Base-by-base conservation (phyloP, 805 yeast genomes). In the Zygosaccharomyces kombuchaensis region DNA sequence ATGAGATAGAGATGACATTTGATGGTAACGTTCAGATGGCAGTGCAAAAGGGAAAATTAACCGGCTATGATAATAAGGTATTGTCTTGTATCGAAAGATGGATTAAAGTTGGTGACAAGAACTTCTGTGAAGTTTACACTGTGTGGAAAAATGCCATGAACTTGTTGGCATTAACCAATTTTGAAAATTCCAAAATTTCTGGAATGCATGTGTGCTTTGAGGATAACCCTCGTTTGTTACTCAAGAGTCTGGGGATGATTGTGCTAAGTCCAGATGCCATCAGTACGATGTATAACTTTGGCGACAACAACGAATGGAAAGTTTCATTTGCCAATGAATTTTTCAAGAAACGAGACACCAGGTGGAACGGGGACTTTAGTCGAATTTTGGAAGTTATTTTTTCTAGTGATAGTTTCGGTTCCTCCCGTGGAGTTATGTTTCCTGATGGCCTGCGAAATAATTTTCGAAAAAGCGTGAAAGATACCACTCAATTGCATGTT, bases 351-450 rank as follows among this genome's bases (percentile, higher is more conserved):
- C n/a, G 25, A 25, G 19, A 40, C 45, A 22, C 19, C 32, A 16
- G 36, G 40, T 5, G 37, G 9, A 19, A 42, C n/a, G 38, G 22
- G n/a, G 43, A 48, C 25, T 50, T 47, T 13, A 47, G 45, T 2
- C 47, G 19, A 7, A 9, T 39, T 36, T 35, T 45, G 9, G 25
- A 27, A 14, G 27, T 34, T 17, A 39, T 46, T 19, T 9, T 39
- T 17, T 14, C 36, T 22, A 43, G 16, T 13, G 42, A 38, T 9
- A 8, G 14, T 3, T 21, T 38, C 14, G 42, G 16, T 19, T 13
- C 22, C 10, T 43, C 30, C 16, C 21, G 26, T 26, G 34, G 29
- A n/a, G 35, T 6, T 13, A 13, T 13, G 17, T 13, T 42, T 10
- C 10, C 19, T 27, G 16, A 36, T 9, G 30, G 25, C 2, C 9